Evolutionary conservation across 768 basidiomycete species (phyloP).

Genomic region (Pleurotus tuber-regium): DNA sequence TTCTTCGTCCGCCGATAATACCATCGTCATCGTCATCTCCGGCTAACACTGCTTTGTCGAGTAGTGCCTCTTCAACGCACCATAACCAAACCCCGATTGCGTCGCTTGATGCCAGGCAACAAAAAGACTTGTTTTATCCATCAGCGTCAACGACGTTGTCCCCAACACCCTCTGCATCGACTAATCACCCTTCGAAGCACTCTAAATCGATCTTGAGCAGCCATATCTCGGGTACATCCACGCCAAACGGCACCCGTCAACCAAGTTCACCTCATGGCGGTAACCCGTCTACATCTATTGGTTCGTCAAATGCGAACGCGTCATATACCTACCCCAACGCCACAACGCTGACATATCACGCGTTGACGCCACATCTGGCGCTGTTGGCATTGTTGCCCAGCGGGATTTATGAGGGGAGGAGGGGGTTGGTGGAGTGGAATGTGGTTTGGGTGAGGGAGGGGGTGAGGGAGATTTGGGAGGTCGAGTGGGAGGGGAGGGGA

Average conservation of each 20-base stretch:
- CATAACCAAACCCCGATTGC: conserved; percentile 3
- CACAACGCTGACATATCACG: conserved; percentile 82
- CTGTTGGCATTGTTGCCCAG: conserved; percentile 74
- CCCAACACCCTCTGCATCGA: conserved; percentile 8
- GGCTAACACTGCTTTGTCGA: conserved; percentile 14
- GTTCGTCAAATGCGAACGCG: not conserved
- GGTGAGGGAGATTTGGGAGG: conserved; percentile 76
- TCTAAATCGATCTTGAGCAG: conserved; percentile 23
- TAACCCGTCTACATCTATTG: not conserved
- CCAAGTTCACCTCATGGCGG: not conserved
- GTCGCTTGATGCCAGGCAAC: conserved; percentile 18
- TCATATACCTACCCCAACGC: conserved; percentile 21
- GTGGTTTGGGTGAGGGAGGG: conserved; percentile 84
- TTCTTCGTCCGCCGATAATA: conserved; percentile 7
- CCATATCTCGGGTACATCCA: conserved; percentile 12
- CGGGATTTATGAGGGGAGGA: conserved; percentile 64
- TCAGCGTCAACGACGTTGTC: conserved; percentile 54
- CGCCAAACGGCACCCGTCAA: conserved; percentile 13
- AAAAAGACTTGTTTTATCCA: conserved; percentile 60
- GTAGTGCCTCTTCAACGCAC: conserved; percentile 11
- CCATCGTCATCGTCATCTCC: conserved; percentile 17
- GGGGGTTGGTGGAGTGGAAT: conserved; percentile 83
- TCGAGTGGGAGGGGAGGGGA: conserved; percentile 60
- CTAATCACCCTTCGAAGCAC: conserved; percentile 18
- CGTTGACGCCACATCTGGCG: conserved; percentile 70